Percentiles rank a stretch among this genome's conserved stretches.
phyloP scores from a whole-genome alignment of 371 early-diverging fungal genomes.

The Mortierella sp. region DNA sequence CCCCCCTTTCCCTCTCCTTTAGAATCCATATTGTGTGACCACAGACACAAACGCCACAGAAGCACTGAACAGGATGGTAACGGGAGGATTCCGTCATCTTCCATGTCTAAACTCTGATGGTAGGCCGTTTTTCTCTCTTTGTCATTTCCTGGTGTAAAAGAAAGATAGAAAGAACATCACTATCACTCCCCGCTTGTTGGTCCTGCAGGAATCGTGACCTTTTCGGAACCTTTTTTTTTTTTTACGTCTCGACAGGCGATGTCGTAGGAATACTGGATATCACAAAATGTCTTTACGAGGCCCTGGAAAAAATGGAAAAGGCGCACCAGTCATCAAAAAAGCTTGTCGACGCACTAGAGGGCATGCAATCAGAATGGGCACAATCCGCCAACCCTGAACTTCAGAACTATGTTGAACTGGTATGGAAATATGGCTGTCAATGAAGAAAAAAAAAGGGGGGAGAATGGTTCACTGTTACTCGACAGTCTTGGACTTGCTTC shows the following conservation, averaged over 20 bases:
- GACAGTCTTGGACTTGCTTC: not conserved
- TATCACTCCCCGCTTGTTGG: not conserved
- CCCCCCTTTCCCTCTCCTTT: not conserved
- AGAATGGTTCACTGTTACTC: too few species aligned
- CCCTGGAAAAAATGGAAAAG: constrained; percentile 85
- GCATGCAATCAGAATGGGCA: constrained; percentile 79
- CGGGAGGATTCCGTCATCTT: constrained; percentile 78
- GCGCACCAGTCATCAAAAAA: constrained; percentile 80
- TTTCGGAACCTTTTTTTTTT: not conserved
- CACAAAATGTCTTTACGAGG: constrained; percentile 91
- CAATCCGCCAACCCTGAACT: constrained; percentile 17
- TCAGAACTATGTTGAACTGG: constrained; percentile 3
- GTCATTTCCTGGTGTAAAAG: not conserved
- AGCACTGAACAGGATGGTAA: constrained; percentile 81
- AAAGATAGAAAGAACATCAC: not conserved
- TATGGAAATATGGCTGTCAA: not conserved
- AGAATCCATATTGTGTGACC: constrained; percentile 69
- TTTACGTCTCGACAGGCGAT: constrained; percentile 57
- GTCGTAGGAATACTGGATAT: constrained; percentile 92
- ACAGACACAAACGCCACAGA: constrained; percentile 66
- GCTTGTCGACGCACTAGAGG: constrained; percentile 84
- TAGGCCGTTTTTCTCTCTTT: constrained; percentile 2
- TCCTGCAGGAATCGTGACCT: not conserved
- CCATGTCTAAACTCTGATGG: constrained; percentile 13
- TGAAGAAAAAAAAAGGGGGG: not conserved